Evolutionary conservation across 805 yeast genomes (phyloP).

Genomic region (Sungouiozyma intestinalis): DNA sequence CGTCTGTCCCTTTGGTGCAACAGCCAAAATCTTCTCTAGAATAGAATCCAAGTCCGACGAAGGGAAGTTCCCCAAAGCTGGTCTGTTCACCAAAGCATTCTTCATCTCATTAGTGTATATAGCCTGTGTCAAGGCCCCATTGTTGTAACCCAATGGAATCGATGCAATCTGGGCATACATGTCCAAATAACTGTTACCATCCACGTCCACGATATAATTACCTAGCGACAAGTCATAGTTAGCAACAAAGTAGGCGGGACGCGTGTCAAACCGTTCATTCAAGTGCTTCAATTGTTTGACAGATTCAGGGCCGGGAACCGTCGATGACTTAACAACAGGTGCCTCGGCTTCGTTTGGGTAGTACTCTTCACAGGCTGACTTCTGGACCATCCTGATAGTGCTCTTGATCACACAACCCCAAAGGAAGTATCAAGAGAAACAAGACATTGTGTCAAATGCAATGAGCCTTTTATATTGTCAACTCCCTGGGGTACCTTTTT

Average conservation of each 20-base stretch:
- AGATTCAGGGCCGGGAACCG: conserved; percentile 72
- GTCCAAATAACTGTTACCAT: conserved; percentile 51
- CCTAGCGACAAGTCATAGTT: conserved; percentile 56
- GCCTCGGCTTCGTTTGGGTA: conserved; percentile 74
- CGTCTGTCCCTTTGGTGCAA: conserved; percentile 53
- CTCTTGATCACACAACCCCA: too few species aligned
- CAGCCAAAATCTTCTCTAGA: conserved; percentile 40
- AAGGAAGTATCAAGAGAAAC: too few species aligned
- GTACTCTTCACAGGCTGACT: conserved; percentile 39
- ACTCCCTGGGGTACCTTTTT: background rate
- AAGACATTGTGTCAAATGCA: too few species aligned
- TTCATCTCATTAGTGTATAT: conserved; percentile 55
- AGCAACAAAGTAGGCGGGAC: conserved; percentile 53
- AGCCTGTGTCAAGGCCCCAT: conserved; percentile 48
- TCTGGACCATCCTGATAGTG: background rate
- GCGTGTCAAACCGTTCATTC: conserved; percentile 46
- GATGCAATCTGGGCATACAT: conserved; percentile 67
- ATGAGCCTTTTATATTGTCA: background rate
- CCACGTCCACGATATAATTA: conserved; percentile 56
- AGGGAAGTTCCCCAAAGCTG: conserved; percentile 59
- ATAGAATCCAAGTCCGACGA: conserved; percentile 42
- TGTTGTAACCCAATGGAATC: conserved; percentile 61
- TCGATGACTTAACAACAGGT: conserved; percentile 50
- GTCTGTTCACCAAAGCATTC: conserved; percentile 55
- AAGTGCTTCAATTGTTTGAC: conserved; percentile 42